These are phyloP conservation scores for Diaporthe caulivora DNA, from an alignment of 2,329 filamentous ascomycete genomes.

Conservation along the genomic window DNA sequence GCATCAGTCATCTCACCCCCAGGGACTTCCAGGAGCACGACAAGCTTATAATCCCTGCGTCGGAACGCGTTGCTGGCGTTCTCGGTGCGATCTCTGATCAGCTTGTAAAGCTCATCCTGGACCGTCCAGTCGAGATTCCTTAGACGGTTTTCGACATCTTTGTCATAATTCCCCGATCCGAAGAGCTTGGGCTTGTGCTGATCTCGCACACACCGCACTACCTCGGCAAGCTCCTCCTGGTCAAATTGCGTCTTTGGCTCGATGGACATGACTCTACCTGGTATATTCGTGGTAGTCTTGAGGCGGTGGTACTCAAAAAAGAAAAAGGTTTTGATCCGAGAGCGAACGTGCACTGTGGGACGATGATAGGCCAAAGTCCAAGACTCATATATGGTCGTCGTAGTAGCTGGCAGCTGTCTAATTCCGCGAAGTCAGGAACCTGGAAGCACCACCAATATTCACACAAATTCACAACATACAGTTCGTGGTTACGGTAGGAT, in stretches of 20 bases:
- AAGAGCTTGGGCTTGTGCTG: constrained; percentile 18
- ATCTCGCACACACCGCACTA: constrained; percentile 14
- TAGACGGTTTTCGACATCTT: constrained; percentile 39
- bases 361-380: constrained; percentile 18
- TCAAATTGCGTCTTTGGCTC: constrained; percentile 41
- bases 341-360: background rate
- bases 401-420: constrained; percentile 23
- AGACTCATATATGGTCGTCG: constrained; percentile 5
- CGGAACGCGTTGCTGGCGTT: constrained; percentile 41
- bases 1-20: constrained; percentile 42
- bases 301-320: background rate
- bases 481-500: background rate
- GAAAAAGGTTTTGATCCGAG: background rate
- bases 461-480: background rate
- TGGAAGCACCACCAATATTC: background rate
- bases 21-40: constrained; percentile 37
- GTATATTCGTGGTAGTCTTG: background rate
- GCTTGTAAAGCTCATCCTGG: constrained; percentile 43
- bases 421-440: background rate
- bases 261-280: constrained; percentile 40
- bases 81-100: constrained; percentile 41
- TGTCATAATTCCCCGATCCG: constrained; percentile 11
- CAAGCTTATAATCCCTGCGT: constrained; percentile 41
- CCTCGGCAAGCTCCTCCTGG: constrained; percentile 38
- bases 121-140: constrained; percentile 42